Evolutionary conservation across 345 rosid genomes (phyloP).

Genomic region (Trapa bicornis): DNA sequence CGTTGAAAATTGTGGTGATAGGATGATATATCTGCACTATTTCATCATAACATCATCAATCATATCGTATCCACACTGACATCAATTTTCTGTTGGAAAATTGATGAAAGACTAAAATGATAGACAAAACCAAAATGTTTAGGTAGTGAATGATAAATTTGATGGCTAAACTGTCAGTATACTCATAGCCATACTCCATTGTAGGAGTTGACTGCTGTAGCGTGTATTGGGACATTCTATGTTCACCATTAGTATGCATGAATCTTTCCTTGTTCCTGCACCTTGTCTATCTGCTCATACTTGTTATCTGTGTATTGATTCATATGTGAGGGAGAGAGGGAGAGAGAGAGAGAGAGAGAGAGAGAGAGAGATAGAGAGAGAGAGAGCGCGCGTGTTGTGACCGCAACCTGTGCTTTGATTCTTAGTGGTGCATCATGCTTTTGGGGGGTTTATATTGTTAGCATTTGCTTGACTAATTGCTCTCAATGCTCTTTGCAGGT

Average conservation of each 20-base stretch:
- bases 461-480: background rate
- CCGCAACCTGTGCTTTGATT: background rate
- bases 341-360: too few relatives aligned
- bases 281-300: background rate
- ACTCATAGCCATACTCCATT: background rate
- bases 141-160: too few relatives aligned
- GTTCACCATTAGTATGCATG: background rate
- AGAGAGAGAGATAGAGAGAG: too few relatives aligned
- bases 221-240: background rate
- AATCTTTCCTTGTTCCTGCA: background rate
- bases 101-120: too few relatives aligned
- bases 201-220: background rate
- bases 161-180: too few relatives aligned
- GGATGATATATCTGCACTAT: too few relatives aligned
- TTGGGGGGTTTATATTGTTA: background rate
- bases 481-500: slow-evolving; percentile 21
- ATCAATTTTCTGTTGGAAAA: too few relatives aligned
- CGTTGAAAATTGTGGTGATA: too few relatives aligned
- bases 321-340: background rate
- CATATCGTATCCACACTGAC: too few relatives aligned
- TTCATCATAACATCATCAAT: too few relatives aligned
- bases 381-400: too few relatives aligned
- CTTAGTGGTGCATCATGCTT: background rate
- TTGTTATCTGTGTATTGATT: background rate
- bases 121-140: too few relatives aligned